Base-by-base conservation (phyloP, 495 filamentous ascomycete genomes). In the Rostrohypoxylon terebratum region DNA sequence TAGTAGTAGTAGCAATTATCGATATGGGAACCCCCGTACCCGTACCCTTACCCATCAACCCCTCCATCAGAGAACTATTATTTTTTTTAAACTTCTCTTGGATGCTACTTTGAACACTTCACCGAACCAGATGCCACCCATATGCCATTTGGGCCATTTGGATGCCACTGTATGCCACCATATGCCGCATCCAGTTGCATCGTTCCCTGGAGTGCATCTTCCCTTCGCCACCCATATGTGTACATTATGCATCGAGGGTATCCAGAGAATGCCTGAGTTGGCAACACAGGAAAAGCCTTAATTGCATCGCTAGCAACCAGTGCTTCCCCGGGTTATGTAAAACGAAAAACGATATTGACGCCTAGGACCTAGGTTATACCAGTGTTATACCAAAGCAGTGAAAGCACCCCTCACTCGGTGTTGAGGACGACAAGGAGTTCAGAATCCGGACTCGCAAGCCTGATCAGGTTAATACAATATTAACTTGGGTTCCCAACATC, bases 401-500 rank as follows among this genome's bases (percentile, higher is more conserved):
- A 62, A 84, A 80, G 66, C 86, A 93, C 58, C 91, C 95, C 79
- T 90, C 92, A 51, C 88, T 98, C 69, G 94, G 98, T 78, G 96
- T 97, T 47, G 88, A 79, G 62, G 83, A 96, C 75, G 87, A 85
- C 23, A 77, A 82, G 48, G 93, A 90, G 16, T 88, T 98, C 21
- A 95, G 98, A 71, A 86, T 88, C 59, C 92, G 90, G 75, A 85
- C 96, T 57, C 88, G 84, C 70, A 88, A 94, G 84, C 86, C 91
- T 77, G 93, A 94, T 77, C 81, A 98, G 14, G 91, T 90, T 60
- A 91, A 96, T 78, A 28, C 28, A 91, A 96, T 78, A n/a, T n/a
- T n/a, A 88, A 84, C 73, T 83, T 98, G 78, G 78, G 97, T 98
- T 68, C 95, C 96, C 14, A 98, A 98, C 82, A 97, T 90, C 69